Base-by-base conservation (phyloP, 345 rosid genomes). In the Mercurialis annua region DNA sequence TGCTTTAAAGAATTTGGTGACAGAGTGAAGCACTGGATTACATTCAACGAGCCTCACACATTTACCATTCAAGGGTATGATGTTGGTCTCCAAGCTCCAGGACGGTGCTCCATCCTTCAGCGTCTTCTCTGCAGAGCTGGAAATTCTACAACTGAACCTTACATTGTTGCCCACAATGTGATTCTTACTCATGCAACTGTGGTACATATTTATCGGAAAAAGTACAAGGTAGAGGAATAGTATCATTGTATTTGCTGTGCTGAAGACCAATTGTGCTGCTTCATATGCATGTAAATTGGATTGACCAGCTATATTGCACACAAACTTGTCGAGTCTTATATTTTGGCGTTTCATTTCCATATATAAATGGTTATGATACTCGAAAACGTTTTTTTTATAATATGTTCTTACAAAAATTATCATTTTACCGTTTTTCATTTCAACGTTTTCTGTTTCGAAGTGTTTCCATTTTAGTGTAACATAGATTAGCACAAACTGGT, bases 11-110 rank as follows among this genome's bases (percentile, higher is more conserved):
- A 81, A 60, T 94, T 90, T 64, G 99, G 99, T 12, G 97, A 94
- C 68, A 81, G 99, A 38, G 97, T 94, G 58, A 91, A 86, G 78
- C 86, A 89, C 14, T 94, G 99, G 99, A 83, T 87, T 7, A 91
- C 94, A 10, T 89, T 94, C 81, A 93, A 93, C 42, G 99, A 93
- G 81, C 99, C 99, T 6, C 91, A 94, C 48, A 85, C 97, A 34
- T 80, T 90, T 36, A 10, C 92, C 0, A 69, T 90, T 56, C 99
- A 94, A 73, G 99, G 99, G 36, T 94, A 87, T 66, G 97, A 91
- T 68, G 84, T 80, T 6, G 99, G 99, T 2, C 78, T 94, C 23
- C 90, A 85, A 14, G 97, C 99, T 14, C 99, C 97, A 0, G 95
- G 96, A 1, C 86, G 97, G 34, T 94, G 97, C 68, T 81, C 92